Base-by-base conservation (phyloP, 2,329 filamentous ascomycete species). In the Juglanconis sp. region DNA sequence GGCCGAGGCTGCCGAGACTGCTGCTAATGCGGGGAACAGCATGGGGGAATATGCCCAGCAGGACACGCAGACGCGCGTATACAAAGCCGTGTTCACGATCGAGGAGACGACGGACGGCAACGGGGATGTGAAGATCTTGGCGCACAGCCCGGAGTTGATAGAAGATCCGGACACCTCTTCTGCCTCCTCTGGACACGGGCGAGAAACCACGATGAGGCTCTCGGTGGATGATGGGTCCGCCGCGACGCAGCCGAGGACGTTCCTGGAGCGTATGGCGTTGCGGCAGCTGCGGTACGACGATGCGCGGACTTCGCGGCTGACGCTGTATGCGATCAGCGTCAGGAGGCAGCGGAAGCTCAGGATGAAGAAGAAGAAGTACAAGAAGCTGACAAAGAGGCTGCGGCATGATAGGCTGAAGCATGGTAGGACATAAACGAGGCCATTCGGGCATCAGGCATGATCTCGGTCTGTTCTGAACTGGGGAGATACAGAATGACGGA, bases 301-400 rank as follows among this genome's bases (percentile, higher is more conserved):
- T 58, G 76, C 78, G 55, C 77, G 80, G 64, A 76, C 76, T 57
- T 77, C 77, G 65, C 74, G 74, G 60, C 73, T 73, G 57, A 70
- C 74, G 62, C 93, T 96, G 88, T 78, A 88, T 63, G 85, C 92
- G 65, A 92, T 99, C 72, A 96, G 91, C 72, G 94, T 97, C 68
- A 92, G 89, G 82, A 85, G 95, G 75, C 92, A 96, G 77, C 83
- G 92, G 72, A 96, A 95, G 80, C 79, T 97, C 71, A 96, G 92
- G 86, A 99, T 99, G 93, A 99, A 99, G 90, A 99, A 98, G 86
- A 94, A 98, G 85, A 99, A 99, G 87, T 96, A 96, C 78, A 98
- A 97, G 92, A 99, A 99, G 86, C 81, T 98, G 68, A 92, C 96
- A 90, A 91, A 89, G 82, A 85, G 87, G 76, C 97, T 94, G 71